These are phyloP conservation scores for Ettlia oleoabundans DNA, from an alignment of 139 green algal species.

Conservation along the genomic window DNA sequence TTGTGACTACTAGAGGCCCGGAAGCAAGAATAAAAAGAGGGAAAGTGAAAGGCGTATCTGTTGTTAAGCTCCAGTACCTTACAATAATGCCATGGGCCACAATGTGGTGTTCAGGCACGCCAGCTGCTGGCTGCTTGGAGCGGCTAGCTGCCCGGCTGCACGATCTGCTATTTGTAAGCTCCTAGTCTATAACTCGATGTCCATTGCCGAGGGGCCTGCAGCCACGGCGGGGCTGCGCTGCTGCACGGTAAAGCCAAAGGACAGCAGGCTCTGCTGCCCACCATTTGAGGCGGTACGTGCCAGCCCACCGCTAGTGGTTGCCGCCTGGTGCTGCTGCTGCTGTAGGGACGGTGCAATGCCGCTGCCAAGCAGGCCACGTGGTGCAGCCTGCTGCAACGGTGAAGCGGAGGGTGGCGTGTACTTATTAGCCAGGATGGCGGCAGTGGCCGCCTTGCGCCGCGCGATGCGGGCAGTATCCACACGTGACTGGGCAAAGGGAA, in stretches of 20 bases:
- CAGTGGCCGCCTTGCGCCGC: conserved; percentile 37
- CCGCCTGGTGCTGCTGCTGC: conserved; percentile 14
- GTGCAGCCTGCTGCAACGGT: background rate
- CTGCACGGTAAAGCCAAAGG: conserved; percentile 25
- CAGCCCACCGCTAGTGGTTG: background rate
- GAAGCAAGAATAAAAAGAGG: too few relatives aligned
- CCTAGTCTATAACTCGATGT: too few relatives aligned
- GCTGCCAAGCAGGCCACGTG: conserved; percentile 1
- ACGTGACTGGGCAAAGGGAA: conserved; percentile 2
- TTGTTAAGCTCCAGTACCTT: too few relatives aligned
- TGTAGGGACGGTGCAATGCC: background rate
- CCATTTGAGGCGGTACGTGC: too few relatives aligned
- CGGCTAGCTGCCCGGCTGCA: background rate
- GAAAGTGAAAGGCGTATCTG: too few relatives aligned
- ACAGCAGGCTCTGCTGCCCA: conserved; percentile 17
- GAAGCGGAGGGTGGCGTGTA: conserved; percentile 31
- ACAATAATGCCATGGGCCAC: too few relatives aligned
- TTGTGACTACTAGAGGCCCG: too few relatives aligned
- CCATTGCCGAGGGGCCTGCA: conserved; percentile 2
- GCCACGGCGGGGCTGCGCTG: background rate
- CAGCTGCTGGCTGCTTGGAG: too few relatives aligned
- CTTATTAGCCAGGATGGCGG: conserved; percentile 15
- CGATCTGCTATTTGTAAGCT: background rate
- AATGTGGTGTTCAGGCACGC: too few relatives aligned
- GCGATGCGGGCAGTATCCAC: conserved; percentile 20